Conservation (phyloP, 345 rosid species). For the Camelina laxa region DNA sequence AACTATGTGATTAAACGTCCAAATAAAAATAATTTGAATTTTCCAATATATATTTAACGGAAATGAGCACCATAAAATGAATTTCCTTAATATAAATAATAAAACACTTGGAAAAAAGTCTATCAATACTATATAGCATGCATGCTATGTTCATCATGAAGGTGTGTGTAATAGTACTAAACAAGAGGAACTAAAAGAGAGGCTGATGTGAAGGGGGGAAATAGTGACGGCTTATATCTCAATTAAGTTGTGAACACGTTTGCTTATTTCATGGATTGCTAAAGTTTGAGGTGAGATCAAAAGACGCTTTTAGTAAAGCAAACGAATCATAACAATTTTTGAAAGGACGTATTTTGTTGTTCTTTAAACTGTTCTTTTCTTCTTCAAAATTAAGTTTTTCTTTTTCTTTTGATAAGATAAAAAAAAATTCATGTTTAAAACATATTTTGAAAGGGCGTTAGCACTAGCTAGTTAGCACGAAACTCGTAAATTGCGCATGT, state of each 20-base stretch:
- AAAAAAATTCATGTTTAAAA: too few relatives aligned
- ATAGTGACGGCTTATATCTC: constrained; percentile 15
- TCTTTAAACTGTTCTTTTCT: background rate
- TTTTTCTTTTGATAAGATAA: too few relatives aligned
- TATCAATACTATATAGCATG: background rate
- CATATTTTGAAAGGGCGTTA: background rate
- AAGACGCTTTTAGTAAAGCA: constrained; percentile 32
- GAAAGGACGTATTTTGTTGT: background rate
- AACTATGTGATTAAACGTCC: too few relatives aligned
- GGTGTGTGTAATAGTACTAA: constrained; percentile 13
- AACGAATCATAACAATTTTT: constrained; percentile 25
- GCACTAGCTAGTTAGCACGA: background rate
- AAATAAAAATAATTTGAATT: too few relatives aligned
- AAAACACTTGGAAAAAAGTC: too few relatives aligned
- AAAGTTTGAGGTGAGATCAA: constrained; percentile 28
- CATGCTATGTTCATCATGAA: constrained; percentile 8
- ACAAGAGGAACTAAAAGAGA: constrained; percentile 16
- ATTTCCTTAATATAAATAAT: background rate
- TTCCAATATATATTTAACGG: too few relatives aligned
- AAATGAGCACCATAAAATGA: background rate
- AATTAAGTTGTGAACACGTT: constrained; percentile 33
- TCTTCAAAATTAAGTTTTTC: background rate
- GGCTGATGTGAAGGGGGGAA: constrained; percentile 31
- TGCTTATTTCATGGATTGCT: constrained; percentile 25
- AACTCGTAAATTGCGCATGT: constrained; percentile 15